Base-by-base conservation (phyloP, 768 basidiomycete species). In the Tylopilus vinaceipallidus region DNA sequence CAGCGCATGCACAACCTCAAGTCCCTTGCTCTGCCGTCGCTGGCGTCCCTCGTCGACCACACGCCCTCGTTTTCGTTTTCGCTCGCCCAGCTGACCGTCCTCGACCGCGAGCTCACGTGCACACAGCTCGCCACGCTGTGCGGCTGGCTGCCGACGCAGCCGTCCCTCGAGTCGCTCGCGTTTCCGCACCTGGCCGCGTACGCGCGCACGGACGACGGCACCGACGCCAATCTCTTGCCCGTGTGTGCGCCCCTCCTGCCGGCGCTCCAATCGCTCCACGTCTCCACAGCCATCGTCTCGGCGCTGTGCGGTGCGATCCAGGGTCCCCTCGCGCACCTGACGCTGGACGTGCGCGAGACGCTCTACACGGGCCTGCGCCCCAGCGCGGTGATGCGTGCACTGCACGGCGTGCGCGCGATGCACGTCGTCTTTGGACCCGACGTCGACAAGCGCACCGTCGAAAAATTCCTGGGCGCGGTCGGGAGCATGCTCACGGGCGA, bases 401-500 rank as follows among this genome's bases (percentile, higher is more conserved):
- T 67, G 1, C 52, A 50, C 5, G 68, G 68, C 2, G 64, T 68
- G 19, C 58, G 54, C 13, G 54, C 67, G 20, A 57, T 67, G 67
- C 60, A 61, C 24, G 43, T 67, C 30, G 32, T 67, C 34, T 67
- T 67, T 35, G 57, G 50, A 3, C 52, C 66, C n/a, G 67, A 63
- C 20, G 66, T 67, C n/a, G 66, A 67, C 42, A 67, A 62, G 56
- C 47, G 66, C 41, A 67, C 67, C 0, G 65, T 62, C 10, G 66
- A 69, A 34, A 67, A 67, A 27, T 67, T 67, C 32, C 61, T 67
- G 20, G 63, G 55, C 0, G 49, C 58, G 0, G 60, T 62, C 16
- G 66, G 66, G 14, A 53, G 47, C 29, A 57, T 59, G 41, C 23
- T 67, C 12, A 49, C 60, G 1, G 58, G 55, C 5, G 48, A 42